phyloP scores from a whole-genome alignment of 108 stramenopile species.

The Discostella stelligeroides region DNA sequence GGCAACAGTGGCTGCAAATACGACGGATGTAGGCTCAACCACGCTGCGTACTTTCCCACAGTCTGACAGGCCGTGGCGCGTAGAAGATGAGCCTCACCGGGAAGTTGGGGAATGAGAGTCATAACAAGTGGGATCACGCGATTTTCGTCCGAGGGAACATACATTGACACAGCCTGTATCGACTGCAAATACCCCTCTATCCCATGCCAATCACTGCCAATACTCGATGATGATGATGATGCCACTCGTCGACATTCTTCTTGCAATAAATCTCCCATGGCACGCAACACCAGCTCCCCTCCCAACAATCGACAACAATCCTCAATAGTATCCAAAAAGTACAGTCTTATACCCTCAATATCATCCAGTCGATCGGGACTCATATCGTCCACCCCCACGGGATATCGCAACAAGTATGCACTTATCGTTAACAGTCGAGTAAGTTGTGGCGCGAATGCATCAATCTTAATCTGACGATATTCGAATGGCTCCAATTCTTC shows the following conservation, averaged over 20 bases:
- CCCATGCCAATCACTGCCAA: conserved; percentile 63
- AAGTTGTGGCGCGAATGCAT: conserved; percentile 68
- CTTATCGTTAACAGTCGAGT: conserved; percentile 68
- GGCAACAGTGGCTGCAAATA: conserved; percentile 77
- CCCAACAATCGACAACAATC: conserved; percentile 89
- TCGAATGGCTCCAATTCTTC: conserved; percentile 80
- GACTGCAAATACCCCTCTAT: conserved; percentile 87
- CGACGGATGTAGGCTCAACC: conserved; percentile 78
- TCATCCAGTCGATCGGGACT: conserved; percentile 77
- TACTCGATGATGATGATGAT: conserved; percentile 38
- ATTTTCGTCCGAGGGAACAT: conserved; percentile 80
- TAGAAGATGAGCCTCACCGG: conserved; percentile 60
- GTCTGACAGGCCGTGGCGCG: conserved; percentile 76
- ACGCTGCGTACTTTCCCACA: conserved; percentile 87
- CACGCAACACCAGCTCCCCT: conserved; percentile 65
- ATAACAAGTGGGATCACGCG: conserved; percentile 75
- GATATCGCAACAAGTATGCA: conserved; percentile 64
- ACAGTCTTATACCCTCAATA: conserved; percentile 71
- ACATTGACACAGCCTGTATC: conserved; percentile 67
- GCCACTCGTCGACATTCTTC: conserved; percentile 54
- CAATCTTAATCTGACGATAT: conserved; percentile 78
- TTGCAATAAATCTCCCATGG: conserved; percentile 55
- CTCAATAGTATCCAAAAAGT: conserved; percentile 84
- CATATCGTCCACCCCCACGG: conserved; percentile 65
- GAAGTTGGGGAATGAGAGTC: conserved; percentile 73